phyloP scores from a whole-genome alignment of 768 basidiomycete species.

The Podaxis mareebaensis region DNA sequence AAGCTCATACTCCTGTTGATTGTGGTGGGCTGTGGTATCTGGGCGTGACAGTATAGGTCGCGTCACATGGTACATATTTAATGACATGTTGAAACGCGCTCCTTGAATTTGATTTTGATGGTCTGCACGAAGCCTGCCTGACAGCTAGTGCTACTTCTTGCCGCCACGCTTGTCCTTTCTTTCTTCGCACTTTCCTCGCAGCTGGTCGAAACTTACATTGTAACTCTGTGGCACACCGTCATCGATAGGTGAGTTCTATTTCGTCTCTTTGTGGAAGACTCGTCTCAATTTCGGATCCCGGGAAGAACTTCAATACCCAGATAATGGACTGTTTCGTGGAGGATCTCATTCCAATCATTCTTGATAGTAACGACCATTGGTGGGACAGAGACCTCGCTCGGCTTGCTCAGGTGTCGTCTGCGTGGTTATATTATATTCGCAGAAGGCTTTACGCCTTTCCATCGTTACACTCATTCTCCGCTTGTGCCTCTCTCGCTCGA shows the following conservation, averaged over 20 bases:
- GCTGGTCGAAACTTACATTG: not conserved
- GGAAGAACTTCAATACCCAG: not conserved
- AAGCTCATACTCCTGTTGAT: too few relatives aligned
- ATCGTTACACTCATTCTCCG: slow-evolving; percentile 38
- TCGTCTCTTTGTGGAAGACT: not conserved
- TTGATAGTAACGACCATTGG: slow-evolving; percentile 51
- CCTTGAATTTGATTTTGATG: not conserved
- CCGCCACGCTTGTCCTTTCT: slow-evolving; percentile 19
- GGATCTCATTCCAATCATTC: slow-evolving; percentile 54
- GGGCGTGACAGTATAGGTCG: too few relatives aligned
- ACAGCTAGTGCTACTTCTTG: slow-evolving; percentile 9
- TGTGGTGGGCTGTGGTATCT: too few relatives aligned
- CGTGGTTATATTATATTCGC: slow-evolving; percentile 46
- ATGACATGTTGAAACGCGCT: not conserved
- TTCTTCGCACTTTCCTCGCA: not conserved
- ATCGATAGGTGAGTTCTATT: not conserved
- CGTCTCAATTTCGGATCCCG: not conserved
- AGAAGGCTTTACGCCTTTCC: slow-evolving; percentile 48
- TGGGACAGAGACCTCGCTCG: slow-evolving; percentile 52
- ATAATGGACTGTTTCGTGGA: slow-evolving; percentile 37
- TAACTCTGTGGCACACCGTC: not conserved
- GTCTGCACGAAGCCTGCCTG: not conserved
- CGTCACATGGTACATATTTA: not conserved
- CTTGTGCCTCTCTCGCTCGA: slow-evolving; percentile 41
- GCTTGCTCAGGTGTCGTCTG: slow-evolving; percentile 50